A percentile compares a stretch with the other conserved stretches of the same genome.
Conservation (phyloP, 148 eudicot species). For the Diospyros lotus region DNA sequence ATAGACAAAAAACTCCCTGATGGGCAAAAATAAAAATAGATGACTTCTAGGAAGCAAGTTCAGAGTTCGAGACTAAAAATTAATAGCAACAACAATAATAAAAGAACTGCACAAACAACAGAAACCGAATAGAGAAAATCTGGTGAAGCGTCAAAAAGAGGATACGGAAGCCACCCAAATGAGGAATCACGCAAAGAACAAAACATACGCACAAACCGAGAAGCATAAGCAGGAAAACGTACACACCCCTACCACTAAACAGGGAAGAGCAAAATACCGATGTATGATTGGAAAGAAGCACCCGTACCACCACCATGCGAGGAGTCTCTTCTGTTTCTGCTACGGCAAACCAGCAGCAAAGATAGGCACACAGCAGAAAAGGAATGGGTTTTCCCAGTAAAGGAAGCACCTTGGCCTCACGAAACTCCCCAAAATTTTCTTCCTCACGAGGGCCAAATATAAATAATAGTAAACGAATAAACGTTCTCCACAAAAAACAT, state of each 20-base stretch:
- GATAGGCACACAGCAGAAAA: conserved; percentile 24
- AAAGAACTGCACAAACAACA: too few species aligned
- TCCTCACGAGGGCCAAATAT: background rate
- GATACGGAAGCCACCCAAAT: background rate
- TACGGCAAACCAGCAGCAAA: conserved; percentile 23
- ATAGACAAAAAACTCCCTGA: conserved; percentile 7
- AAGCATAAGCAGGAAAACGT: background rate
- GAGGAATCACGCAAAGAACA: background rate
- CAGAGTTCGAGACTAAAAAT: background rate
- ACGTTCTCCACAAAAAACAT: conserved; percentile 24
- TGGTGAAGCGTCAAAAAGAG: background rate
- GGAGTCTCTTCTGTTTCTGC: conserved; percentile 14
- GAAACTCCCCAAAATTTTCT: conserved; percentile 8
- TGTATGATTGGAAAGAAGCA: conserved; percentile 13
- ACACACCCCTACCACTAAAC: too few species aligned
- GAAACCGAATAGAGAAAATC: conserved; percentile 11
- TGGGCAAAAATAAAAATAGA: background rate
- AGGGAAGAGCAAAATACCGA: too few species aligned
- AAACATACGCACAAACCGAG: background rate
- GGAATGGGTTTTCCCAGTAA: conserved; percentile 20
- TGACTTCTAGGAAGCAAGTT: background rate
- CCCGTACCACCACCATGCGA: conserved; percentile 22
- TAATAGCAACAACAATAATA: background rate
- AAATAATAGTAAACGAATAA: conserved; percentile 1
- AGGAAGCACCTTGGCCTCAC: conserved; percentile 40